phyloP scores from a whole-genome alignment of 2,329 filamentous ascomycete genomes.

The Blastomyces parvus region DNA sequence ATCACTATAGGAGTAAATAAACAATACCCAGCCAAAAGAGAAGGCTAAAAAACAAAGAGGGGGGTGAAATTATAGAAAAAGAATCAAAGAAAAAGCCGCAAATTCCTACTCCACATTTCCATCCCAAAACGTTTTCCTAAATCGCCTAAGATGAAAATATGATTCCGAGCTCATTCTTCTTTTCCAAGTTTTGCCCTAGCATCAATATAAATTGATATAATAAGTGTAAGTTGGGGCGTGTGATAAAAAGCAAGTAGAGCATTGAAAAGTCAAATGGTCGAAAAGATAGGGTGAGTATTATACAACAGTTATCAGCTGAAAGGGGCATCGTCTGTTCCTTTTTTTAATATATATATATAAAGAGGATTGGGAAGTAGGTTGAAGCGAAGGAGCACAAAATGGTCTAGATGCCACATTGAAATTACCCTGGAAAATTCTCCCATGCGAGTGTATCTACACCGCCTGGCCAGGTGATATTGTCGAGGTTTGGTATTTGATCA shows the following conservation, averaged over 20 bases:
- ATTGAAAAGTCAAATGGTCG: neutral
- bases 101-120: neutral
- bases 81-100: neutral
- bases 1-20: neutral
- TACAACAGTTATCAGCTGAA: neutral
- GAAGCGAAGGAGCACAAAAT: neutral
- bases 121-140: neutral
- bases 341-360: neutral
- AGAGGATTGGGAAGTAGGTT: neutral
- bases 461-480: conserved; percentile 30
- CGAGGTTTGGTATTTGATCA: conserved; percentile 23
- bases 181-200: neutral
- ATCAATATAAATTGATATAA: neutral
- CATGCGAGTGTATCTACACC: conserved; percentile 23
- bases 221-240: neutral
- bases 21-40: neutral
- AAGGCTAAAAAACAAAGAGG: neutral
- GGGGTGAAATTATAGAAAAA: neutral
- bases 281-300: neutral
- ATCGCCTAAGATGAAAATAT: neutral
- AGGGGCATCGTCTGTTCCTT: neutral
- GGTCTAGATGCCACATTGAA: neutral
- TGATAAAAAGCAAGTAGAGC: neutral
- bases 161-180: neutral
- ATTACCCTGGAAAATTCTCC: conserved; percentile 22